phyloP scores from a whole-genome alignment of 148 eudicot genomes.

The Arctostaphylos glauca region DNA sequence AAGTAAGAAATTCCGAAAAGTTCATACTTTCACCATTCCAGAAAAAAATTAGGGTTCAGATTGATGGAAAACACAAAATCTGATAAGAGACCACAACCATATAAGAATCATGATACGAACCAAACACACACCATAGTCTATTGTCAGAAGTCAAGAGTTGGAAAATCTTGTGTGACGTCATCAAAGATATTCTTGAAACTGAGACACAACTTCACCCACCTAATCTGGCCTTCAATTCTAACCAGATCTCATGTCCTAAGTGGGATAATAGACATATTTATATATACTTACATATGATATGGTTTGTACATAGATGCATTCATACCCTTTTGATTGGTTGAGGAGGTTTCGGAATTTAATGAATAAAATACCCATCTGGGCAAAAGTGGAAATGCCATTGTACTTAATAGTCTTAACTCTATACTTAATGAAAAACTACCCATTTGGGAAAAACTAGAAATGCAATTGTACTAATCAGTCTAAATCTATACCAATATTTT shows the following conservation, averaged over 20 bases:
- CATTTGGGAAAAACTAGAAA: too few relatives aligned
- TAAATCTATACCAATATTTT: too few relatives aligned
- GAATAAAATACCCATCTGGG: too few relatives aligned
- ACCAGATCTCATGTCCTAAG: not conserved
- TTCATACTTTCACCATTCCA: not conserved
- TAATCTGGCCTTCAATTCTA: constrained; percentile 9
- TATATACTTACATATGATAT: not conserved
- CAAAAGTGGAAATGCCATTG: too few relatives aligned
- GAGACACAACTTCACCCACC: constrained; percentile 8
- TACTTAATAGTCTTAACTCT: too few relatives aligned
- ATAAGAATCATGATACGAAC: not conserved
- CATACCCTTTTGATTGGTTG: too few relatives aligned
- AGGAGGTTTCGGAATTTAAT: too few relatives aligned
- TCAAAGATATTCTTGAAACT: constrained; percentile 34
- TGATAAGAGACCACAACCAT: not conserved
- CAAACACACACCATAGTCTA: not conserved
- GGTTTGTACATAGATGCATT: too few relatives aligned
- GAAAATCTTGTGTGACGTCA: constrained; percentile 37
- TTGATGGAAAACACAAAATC: not conserved
- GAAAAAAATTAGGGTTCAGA: constrained; percentile 17
- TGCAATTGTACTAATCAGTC: too few relatives aligned
- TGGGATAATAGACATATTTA: not conserved
- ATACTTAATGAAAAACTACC: too few relatives aligned
- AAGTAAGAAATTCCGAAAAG: not conserved
- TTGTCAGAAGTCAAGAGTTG: constrained; percentile 32